These are phyloP conservation scores for Plasmodium malariae DNA, from an alignment of 169 alveolate species.

Conservation along the genomic window DNA sequence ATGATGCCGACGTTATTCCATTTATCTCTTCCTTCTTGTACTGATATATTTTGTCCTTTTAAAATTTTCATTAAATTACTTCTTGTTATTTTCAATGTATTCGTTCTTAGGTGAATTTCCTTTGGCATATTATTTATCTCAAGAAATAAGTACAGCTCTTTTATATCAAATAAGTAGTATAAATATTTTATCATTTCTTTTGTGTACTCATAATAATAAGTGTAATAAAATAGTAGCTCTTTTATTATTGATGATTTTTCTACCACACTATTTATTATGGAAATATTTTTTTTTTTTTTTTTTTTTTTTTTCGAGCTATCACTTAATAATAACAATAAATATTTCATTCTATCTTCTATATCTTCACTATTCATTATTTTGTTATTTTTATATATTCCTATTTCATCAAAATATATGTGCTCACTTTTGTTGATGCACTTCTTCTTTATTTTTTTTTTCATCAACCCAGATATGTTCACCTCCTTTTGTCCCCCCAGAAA, in stretches of 20 bases:
- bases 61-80: conserved; percentile 94
- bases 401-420: conserved; percentile 21
- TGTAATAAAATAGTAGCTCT: conserved; percentile 44
- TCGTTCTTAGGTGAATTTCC: conserved; percentile 53
- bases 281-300: not conserved
- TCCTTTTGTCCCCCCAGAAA: not conserved
- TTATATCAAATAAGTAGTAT: conserved; percentile 42
- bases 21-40: conserved; percentile 91
- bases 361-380: conserved; percentile 49
- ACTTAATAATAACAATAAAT: conserved; percentile 28
- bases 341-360: conserved; percentile 74
- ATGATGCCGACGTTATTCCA: conserved; percentile 90
- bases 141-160: conserved; percentile 29
- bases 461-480: not conserved
- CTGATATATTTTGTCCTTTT: conserved; percentile 94
- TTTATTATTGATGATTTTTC: conserved; percentile 27
- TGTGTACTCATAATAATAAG: conserved; percentile 93
- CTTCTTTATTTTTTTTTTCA: conserved; percentile 2
- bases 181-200: conserved; percentile 89
- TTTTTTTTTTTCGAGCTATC: conserved; percentile 12
- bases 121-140: conserved; percentile 43
- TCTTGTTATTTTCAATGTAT: conserved; percentile 94
- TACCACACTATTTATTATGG: too few relatives aligned
- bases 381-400: conserved; percentile 53
- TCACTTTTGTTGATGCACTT: conserved; percentile 38